Conservation (phyloP, 179 eudicot genomes). For the Heliamphora pulchella region DNA sequence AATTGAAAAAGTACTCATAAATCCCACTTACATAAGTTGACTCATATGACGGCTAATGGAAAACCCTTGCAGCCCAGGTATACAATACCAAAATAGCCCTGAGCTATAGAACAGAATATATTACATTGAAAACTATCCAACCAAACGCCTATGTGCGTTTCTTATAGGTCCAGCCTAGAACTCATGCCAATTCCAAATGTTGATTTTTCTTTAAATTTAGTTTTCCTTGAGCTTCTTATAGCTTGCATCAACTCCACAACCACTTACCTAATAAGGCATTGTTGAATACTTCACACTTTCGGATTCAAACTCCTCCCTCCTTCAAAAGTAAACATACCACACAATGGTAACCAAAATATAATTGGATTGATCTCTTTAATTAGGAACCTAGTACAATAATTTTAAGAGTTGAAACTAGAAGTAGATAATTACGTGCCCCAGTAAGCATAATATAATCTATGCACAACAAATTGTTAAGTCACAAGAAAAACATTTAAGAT, state of each 20-base stretch:
- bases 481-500: background rate
- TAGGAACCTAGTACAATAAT: background rate
- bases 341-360: background rate
- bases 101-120: too few species aligned
- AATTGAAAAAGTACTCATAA: too few species aligned
- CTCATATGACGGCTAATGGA: too few species aligned
- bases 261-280: background rate
- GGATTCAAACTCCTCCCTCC: background rate
- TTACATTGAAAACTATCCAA: too few species aligned
- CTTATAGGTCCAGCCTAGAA: background rate
- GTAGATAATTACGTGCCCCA: background rate
- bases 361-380: background rate
- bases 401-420: background rate
- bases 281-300: background rate
- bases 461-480: background rate
- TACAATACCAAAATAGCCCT: too few species aligned
- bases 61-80: too few species aligned
- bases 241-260: background rate
- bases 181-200: background rate
- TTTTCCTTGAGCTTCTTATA: background rate
- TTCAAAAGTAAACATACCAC: background rate
- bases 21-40: too few species aligned
- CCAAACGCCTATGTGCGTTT: too few species aligned
- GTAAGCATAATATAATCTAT: background rate
- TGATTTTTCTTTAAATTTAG: background rate